Percentiles rank a stretch among this genome's conserved stretches.
phyloP scores from a whole-genome alignment of 768 basidiomycete species.

The Termitomyces sp. region DNA sequence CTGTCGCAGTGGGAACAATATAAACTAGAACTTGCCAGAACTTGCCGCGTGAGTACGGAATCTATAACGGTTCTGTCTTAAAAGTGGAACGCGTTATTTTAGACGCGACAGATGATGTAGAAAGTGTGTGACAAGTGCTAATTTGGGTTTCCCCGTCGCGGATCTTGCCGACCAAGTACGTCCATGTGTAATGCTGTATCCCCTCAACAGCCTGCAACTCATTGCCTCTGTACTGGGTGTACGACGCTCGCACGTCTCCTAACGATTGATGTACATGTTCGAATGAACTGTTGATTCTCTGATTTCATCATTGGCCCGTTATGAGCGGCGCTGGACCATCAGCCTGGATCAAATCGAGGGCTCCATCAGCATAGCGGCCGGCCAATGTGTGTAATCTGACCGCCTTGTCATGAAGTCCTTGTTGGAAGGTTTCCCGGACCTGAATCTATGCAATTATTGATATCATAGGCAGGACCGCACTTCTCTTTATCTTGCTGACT shows the following conservation, averaged over 20 bases:
- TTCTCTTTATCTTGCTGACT: neutral
- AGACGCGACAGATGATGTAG: no score
- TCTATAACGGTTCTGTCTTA: no score
- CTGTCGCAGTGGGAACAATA: no score
- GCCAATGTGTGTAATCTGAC: neutral
- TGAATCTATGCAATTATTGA: neutral
- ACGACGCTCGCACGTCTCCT: no score
- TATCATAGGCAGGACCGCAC: neutral
- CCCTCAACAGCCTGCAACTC: neutral
- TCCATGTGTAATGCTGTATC: neutral
- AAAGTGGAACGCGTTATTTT: no score
- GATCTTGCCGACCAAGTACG: no score
- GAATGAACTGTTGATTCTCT: neutral
- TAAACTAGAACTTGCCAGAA: no score
- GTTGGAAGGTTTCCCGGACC: neutral
- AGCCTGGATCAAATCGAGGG: neutral
- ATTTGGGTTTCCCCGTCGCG: neutral
- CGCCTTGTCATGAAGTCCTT: neutral
- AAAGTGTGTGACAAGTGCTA: no score
- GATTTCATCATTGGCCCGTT: neutral
- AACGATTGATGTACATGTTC: neutral
- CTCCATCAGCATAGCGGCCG: neutral
- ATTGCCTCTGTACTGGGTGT: neutral
- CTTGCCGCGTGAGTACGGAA: no score
- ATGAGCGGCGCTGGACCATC: neutral